Evolutionary conservation across 495 filamentous ascomycete species (phyloP).

Genomic region (Penicillium antarcticum): DNA sequence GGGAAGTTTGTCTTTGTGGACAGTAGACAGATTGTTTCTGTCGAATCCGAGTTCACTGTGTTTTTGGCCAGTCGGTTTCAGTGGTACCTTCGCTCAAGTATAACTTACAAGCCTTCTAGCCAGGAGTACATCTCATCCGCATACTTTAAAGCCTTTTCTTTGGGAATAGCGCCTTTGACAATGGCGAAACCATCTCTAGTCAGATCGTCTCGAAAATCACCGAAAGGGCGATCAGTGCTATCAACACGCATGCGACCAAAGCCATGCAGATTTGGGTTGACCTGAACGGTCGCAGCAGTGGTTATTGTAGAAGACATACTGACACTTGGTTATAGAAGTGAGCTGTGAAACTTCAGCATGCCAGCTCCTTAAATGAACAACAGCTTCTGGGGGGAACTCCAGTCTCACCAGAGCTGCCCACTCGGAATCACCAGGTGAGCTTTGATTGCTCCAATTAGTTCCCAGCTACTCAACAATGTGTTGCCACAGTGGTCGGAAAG

Average conservation of each 20-base stretch:
- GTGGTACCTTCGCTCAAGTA: too few species aligned
- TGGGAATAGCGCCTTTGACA: constrained; percentile 43
- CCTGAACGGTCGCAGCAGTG: constrained; percentile 7
- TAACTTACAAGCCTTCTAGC: constrained; percentile 35
- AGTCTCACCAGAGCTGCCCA: too few species aligned
- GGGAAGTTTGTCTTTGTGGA: constrained; percentile 31
- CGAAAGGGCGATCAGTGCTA: constrained; percentile 19
- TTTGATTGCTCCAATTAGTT: not conserved
- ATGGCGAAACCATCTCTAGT: constrained; percentile 40
- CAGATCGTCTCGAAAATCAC: constrained; percentile 35
- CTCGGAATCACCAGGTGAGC: too few species aligned
- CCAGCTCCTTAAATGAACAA: too few species aligned
- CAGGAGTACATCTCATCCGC: constrained; percentile 32
- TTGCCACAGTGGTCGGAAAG: not conserved
- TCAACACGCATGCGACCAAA: constrained; percentile 24
- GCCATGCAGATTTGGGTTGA: constrained; percentile 6
- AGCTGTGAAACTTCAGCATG: too few species aligned
- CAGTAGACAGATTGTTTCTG: constrained; percentile 35
- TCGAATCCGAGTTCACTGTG: constrained; percentile 36
- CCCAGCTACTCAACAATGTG: too few species aligned
- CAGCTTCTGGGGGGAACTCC: too few species aligned
- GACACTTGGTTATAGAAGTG: too few species aligned
- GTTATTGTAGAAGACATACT: constrained; percentile 13
- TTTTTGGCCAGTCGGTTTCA: not conserved
- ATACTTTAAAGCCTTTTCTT: constrained; percentile 33